Conservation (phyloP, 805 yeast genomes). For the Metschnikowia proteae region DNA sequence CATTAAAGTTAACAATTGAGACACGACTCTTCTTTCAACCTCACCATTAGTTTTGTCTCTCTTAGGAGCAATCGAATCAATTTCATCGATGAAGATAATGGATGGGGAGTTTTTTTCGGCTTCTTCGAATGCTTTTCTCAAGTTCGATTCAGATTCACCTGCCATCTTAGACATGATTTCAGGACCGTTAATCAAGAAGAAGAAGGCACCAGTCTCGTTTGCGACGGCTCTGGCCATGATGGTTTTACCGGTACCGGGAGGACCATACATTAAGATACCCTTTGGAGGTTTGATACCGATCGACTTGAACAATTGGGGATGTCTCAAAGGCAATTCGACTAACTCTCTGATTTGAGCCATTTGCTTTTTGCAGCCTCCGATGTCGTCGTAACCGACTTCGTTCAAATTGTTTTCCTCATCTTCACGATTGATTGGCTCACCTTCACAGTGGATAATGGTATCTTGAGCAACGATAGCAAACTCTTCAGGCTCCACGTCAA, state of each 20-base stretch:
- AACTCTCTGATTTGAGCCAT: slow-evolving; percentile 99
- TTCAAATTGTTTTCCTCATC: slow-evolving; percentile 95
- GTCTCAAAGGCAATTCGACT: slow-evolving; percentile 97
- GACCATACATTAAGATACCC: slow-evolving; percentile 97
- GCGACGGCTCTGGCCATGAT: slow-evolving; percentile 99
- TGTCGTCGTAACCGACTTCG: slow-evolving; percentile 98
- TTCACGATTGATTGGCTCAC: slow-evolving; percentile 97
- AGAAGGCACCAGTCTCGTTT: slow-evolving; percentile 98
- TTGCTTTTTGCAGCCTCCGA: slow-evolving; percentile 98
- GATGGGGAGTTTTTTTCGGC: slow-evolving; percentile 99
- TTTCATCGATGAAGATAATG: slow-evolving; percentile 96
- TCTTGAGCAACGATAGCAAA: slow-evolving; percentile 98
- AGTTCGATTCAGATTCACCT: slow-evolving; percentile 95
- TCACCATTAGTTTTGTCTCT: slow-evolving; percentile 99
- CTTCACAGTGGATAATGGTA: slow-evolving; percentile 96
- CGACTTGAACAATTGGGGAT: slow-evolving; percentile 95
- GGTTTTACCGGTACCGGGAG: slow-evolving; percentile 99
- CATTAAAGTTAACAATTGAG: slow-evolving; percentile 95
- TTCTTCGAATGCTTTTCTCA: slow-evolving; percentile 97
- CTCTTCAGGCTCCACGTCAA: slow-evolving; percentile 96
- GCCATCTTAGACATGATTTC: slow-evolving; percentile 99
- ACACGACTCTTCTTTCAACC: slow-evolving; percentile 98
- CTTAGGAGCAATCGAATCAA: slow-evolving; percentile 98
- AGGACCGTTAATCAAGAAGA: slow-evolving; percentile 97
- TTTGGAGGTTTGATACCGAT: slow-evolving; percentile 99